These are phyloP conservation scores for Didymosphaeria variabile DNA, from an alignment of 2,329 filamentous ascomycete genomes.

Conservation along the genomic window DNA sequence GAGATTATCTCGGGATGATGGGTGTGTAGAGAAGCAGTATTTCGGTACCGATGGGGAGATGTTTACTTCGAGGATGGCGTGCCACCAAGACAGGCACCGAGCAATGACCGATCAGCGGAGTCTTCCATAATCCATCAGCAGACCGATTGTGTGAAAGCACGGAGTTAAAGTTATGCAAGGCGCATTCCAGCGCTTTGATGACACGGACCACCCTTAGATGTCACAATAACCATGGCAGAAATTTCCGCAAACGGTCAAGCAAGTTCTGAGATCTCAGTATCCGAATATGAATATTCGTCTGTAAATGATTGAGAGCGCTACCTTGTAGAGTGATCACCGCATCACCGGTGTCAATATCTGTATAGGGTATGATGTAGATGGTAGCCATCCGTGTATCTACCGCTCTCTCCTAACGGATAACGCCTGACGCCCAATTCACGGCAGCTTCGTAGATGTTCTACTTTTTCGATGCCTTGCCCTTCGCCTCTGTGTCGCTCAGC, in stretches of 20 bases:
- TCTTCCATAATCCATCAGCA: neutral
- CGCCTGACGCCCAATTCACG: slow-evolving; percentile 17
- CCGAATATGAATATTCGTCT: neutral
- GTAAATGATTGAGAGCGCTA: neutral
- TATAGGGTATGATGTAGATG: slow-evolving; percentile 1
- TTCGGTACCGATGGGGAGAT: neutral
- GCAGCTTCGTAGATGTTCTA: slow-evolving; percentile 19
- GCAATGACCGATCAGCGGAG: neutral
- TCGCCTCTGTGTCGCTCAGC: slow-evolving; percentile 86
- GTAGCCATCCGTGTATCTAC: neutral
- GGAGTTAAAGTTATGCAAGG: neutral
- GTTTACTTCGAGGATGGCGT: neutral
- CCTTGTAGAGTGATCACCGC: neutral
- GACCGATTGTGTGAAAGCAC: neutral
- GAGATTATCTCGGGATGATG: neutral
- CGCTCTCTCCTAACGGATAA: slow-evolving; percentile 15
- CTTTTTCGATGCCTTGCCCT: slow-evolving; percentile 74
- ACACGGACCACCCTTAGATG: neutral
- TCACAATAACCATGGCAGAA: neutral
- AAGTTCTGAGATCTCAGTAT: neutral
- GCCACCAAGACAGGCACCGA: neutral
- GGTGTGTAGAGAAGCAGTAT: neutral
- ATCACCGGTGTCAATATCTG: neutral
- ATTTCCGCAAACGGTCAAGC: neutral
- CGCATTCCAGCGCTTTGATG: neutral